Base-by-base conservation (phyloP, 495 filamentous ascomycete genomes). In the Neurospora tetrasperma region DNA sequence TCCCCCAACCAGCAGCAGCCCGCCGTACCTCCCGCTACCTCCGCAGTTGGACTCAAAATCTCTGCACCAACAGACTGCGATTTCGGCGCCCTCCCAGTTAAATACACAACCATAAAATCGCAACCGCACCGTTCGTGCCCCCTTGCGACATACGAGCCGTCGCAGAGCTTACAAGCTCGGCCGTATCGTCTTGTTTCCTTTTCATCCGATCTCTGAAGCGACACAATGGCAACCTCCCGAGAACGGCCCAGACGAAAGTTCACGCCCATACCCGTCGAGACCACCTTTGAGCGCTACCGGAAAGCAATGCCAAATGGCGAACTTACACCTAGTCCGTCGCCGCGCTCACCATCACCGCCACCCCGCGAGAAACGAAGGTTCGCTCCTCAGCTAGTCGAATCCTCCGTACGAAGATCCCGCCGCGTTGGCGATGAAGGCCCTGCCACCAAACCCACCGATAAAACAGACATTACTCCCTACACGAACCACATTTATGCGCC, bases 321-420 rank as follows among this genome's bases (percentile, higher is more conserved):
- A 77, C 83, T 81, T 18, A 87, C 87, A 7, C 84, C 86, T 27
- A 84, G 86, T 69, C 83, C 85, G 5, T 87, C 86, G 14, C 84
- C 84, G n/a, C 79, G 82, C 40, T 79, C 80, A 16, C 76, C 79
- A 14, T 79, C 78, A 4, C 82, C 78, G 20, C 79, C 78, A 12
- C 76, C 78, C 11, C 76, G 74, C 8, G 79, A 79, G 16, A 83
- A 79, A 73, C 82, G 86, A 39, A 85, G 83, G 69, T 90, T 92
- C 74, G 82, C 87, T 8, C 89, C 90, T 2, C 87, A 93, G 75
- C 85, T 90, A 6, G 86, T 92, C 68, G 90, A 92, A 78, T 92
- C 89, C n/a, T 85, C 87, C 10, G 80, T 81, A 10, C 85, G 88
- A 20, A 84, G 89, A 71, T 85, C 85, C 14, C 86, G 86, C 75